Conservation (phyloP, 2,329 filamentous ascomycete genomes). For the Aspergillus neotritici region DNA sequence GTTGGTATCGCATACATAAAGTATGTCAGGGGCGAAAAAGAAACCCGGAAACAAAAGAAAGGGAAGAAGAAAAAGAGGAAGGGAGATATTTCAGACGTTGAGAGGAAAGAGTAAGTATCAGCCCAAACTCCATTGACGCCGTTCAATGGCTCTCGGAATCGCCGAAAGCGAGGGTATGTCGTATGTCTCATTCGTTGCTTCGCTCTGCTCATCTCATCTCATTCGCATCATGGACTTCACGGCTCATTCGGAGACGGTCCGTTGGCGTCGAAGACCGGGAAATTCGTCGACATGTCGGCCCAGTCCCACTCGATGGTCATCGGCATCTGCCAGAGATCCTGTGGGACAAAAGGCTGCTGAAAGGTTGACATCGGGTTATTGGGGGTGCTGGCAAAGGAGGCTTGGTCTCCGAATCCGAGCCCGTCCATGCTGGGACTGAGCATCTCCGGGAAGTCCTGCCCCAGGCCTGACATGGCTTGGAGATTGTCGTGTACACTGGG, state of each 20-base stretch:
- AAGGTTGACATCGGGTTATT: conserved; percentile 47
- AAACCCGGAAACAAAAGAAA: conserved; percentile 1
- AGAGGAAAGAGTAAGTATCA: too few species aligned
- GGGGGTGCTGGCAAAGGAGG: conserved; percentile 23
- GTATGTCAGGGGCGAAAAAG: not conserved
- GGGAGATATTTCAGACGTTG: too few species aligned
- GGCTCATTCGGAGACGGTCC: conserved; percentile 20
- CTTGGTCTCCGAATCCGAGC: conserved; percentile 28
- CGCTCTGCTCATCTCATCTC: conserved; percentile 2
- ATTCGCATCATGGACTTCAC: conserved; percentile 16
- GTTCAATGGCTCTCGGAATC: not conserved
- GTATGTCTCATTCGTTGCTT: conserved; percentile 4
- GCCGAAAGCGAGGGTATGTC: too few species aligned
- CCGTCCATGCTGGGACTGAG: conserved; percentile 33
- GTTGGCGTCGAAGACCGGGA: conserved; percentile 30
- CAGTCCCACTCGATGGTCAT: conserved; percentile 94
- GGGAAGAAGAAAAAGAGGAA: not conserved
- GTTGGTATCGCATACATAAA: too few species aligned
- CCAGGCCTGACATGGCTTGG: conserved; percentile 24
- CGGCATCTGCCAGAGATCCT: conserved; percentile 90
- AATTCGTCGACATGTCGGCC: conserved; percentile 45
- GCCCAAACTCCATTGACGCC: not conserved
- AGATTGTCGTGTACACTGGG: conserved; percentile 22
- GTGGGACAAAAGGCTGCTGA: conserved; percentile 82
- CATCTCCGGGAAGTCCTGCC: conserved; percentile 35